Base-by-base conservation (phyloP, 2,329 filamentous ascomycete genomes). In the Neocatenulostroma microsporum region DNA sequence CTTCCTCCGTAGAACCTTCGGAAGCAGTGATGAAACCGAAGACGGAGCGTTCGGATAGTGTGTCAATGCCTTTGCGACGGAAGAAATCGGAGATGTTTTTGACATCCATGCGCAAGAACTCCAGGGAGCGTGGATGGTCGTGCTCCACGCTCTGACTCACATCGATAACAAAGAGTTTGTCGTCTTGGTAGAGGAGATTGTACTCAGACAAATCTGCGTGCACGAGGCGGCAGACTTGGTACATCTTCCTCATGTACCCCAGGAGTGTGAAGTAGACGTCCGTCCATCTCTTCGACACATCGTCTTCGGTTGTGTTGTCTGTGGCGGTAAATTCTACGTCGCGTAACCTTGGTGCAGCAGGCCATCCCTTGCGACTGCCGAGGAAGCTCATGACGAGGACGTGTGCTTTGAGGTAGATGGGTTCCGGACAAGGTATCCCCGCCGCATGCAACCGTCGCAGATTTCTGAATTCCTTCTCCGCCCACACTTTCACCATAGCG, bases 161-260 rank as follows among this genome's bases (percentile, higher is more conserved):
- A 62, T 98, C 91, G 60, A 98, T 98, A 54, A 98, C 82, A 69
- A 85, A 94, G 1, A 95, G 76, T 51, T 76, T 78, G 40, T 76
- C 71, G 39, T 86, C 73, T 67, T 95, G 74, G 67, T 93, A 98
- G 14, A 98, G 73, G 35, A 96, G 77, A 56, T 98, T 98, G 75
- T 98, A 98, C 72, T 98, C 91, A 69, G 85, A 94, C 58, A 98
- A 61, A 75, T 98, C 91, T 33, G 88, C 91, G 59, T 98, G 91
- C 1, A 98, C 89, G 6, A 98, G 78, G 36, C 75, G 78, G 63
- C 91, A 98, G 26, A 82, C 78, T 58, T 94, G 88, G 64, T 95
- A 96, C 72, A 98, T 81, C 40, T 80, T 79, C 36, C 88, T 80
- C 86, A 98, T 94, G 55, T 94, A 80, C 14, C 81, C 78, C 11